A percentile compares a stretch with the other conserved stretches of the same genome.
phyloP scores from a whole-genome alignment of 2,329 filamentous ascomycete species.

The Fusarium xyrophilum region DNA sequence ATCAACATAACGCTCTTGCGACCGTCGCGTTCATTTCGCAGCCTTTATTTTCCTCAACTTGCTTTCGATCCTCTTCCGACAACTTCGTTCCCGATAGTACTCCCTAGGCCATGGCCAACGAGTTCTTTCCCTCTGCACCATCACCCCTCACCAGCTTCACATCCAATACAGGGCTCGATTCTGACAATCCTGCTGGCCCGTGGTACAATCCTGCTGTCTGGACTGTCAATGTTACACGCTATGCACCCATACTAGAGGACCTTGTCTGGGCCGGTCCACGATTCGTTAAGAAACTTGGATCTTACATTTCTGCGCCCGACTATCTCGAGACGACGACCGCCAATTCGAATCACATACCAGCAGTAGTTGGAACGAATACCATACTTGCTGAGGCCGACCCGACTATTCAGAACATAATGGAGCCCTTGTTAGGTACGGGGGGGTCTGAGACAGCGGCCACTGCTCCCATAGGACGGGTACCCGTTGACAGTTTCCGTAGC shows the following conservation, averaged over 20 bases:
- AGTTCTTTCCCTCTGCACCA: slow-evolving; percentile 30
- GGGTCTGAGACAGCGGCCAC: slow-evolving; percentile 24
- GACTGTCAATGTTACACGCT: slow-evolving; percentile 65
- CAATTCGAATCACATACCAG: slow-evolving; percentile 42
- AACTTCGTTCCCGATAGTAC: slow-evolving; percentile 9
- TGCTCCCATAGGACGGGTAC: slow-evolving; percentile 54
- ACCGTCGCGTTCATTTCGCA: neutral
- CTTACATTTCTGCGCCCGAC: slow-evolving; percentile 67
- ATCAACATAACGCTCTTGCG: slow-evolving; percentile 11
- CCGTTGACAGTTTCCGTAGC: slow-evolving; percentile 68
- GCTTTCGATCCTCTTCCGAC: neutral
- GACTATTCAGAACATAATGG: slow-evolving; percentile 43
- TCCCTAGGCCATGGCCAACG: slow-evolving; percentile 37
- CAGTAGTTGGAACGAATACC: slow-evolving; percentile 27
- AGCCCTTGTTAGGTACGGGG: slow-evolving; percentile 29
- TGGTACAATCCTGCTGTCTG: slow-evolving; percentile 65
- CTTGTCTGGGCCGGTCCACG: slow-evolving; percentile 73
- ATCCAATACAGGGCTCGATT: slow-evolving; percentile 14
- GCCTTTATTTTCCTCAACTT: neutral
- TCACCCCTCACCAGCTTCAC: slow-evolving; percentile 32
- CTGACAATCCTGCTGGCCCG: slow-evolving; percentile 31
- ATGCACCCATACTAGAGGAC: slow-evolving; percentile 71
- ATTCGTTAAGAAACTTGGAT: slow-evolving; percentile 72
- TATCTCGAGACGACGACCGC: slow-evolving; percentile 60
- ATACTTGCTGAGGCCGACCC: slow-evolving; percentile 36